Percentiles rank a stretch among this genome's conserved stretches.
phyloP scores from a whole-genome alignment of 1,284 basidiomycete genomes.

The Meripilus lineatus region DNA sequence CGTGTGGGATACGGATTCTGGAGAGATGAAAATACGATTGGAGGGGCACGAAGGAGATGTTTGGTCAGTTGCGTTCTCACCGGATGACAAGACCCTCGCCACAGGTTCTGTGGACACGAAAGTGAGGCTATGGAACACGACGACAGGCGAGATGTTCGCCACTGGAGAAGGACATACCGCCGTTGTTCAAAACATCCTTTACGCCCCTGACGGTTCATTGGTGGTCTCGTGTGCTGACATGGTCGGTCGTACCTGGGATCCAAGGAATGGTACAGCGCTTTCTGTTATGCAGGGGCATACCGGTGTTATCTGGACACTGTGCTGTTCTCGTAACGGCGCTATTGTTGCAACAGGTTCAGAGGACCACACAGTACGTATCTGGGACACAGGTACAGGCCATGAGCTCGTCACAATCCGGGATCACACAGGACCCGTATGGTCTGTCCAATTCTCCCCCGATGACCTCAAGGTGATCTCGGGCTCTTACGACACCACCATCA shows the following conservation, averaged over 20 bases:
- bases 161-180: background rate
- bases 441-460: constrained; percentile 17
- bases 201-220: background rate
- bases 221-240: background rate
- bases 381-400: constrained; percentile 20
- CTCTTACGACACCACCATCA: constrained; percentile 13
- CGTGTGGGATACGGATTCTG: too few species aligned
- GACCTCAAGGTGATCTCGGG: constrained; percentile 16
- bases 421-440: constrained; percentile 13
- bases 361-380: constrained; percentile 23
- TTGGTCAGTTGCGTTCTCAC: constrained; percentile 13
- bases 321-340: constrained; percentile 9
- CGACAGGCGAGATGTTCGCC: background rate
- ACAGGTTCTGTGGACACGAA: constrained; percentile 13
- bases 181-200: constrained; percentile 1
- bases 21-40: too few species aligned
- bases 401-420: constrained; percentile 20
- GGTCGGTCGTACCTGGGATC: constrained; percentile 6
- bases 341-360: constrained; percentile 31
- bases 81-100: constrained; percentile 12
- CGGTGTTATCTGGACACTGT: constrained; percentile 10
- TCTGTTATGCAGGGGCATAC: constrained; percentile 8
- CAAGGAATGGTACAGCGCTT: background rate
- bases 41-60: constrained; percentile 11
- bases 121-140: constrained; percentile 15